Base-by-base conservation (phyloP, 2,329 filamentous ascomycete species). In the Triangularia verruculosa region DNA sequence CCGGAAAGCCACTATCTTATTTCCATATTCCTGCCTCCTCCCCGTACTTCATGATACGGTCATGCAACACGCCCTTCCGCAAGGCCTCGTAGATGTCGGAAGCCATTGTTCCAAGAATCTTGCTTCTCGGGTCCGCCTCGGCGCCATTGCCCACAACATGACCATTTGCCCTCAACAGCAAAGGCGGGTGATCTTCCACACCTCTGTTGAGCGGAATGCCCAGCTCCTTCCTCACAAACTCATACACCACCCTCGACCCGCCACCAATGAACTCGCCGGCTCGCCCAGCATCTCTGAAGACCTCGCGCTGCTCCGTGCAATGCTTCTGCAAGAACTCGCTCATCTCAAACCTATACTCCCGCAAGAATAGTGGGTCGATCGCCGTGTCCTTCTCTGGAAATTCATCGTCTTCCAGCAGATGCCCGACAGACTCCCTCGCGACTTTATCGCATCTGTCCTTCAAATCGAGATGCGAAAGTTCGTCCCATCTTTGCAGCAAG, bases 1-100 rank as follows among this genome's bases (percentile, higher is more conserved):
- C 30, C 9, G 27, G 27, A 4, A 28, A 32, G 11, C 30, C 30
- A 51, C 4, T 54, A 32, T 57, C 28, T 66, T 60, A 58, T 30
- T 17, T 32, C 66, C 66, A 69, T 1, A 69, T 6, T 1, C 61
- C 62, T 0, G 24, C 9, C 62, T 89, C 79, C 86, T 89, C 89
- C 72, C 89, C 86, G 76, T 90, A 87, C 73, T 85, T 81, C 58
- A 89, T 80, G 60, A 91, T 86, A 70, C 89, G 89, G 74, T 89
- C 86, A 74, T 89, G 89, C 72, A 88, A 79, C 86, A 87, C 90
- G 65, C 86, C 75, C 71, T 88, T 86, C 70, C 90, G 80, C 67
- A 91, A 83, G 72, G 89, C 89, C 72, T 86, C 83, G 71, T 89
- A 85, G 61, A 91, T 80, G 53, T 86, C 83, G 72, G 86, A 87